phyloP scores from a whole-genome alignment of 2,329 filamentous ascomycete species.

The Claviceps sp. region DNA sequence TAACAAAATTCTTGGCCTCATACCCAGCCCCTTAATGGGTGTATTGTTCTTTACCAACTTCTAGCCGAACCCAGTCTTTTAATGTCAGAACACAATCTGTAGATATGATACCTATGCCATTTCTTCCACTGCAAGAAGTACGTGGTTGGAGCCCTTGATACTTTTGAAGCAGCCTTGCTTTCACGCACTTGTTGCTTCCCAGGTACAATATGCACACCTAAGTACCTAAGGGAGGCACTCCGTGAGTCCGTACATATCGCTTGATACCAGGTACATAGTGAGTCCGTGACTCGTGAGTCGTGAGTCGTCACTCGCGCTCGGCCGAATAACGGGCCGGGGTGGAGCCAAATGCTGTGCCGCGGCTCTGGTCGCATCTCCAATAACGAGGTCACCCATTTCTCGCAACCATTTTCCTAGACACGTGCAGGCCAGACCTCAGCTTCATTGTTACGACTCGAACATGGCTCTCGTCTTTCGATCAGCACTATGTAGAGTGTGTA shows the following conservation, averaged over 20 bases:
- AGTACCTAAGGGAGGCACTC: no score
- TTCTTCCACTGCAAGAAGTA: not conserved
- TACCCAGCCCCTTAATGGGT: conserved; percentile 15
- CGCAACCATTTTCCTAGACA: not conserved
- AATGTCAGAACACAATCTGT: conserved; percentile 22
- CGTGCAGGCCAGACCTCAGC: not conserved
- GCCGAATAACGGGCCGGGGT: conserved; percentile 9
- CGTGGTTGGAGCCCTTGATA: not conserved
- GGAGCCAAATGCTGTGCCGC: conserved; percentile 18
- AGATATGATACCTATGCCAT: conserved; percentile 10
- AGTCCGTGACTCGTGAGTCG: no score
- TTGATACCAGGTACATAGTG: not conserved
- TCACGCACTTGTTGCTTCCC: not conserved
- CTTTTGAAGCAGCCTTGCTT: no score
- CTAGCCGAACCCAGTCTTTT: conserved; percentile 22
- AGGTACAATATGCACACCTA: not conserved
- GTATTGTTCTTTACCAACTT: conserved; percentile 26
- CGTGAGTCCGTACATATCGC: no score
- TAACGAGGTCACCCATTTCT: not conserved
- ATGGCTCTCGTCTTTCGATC: conserved; percentile 24
- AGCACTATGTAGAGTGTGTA: conserved; percentile 25
- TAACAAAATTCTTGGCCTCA: conserved; percentile 13
- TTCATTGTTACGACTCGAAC: not conserved
- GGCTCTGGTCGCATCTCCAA: conserved; percentile 3
- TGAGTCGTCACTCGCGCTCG: not conserved